Percentiles rank a stretch among this genome's conserved stretches.
These are phyloP conservation scores for Myochromella boudieri DNA, from an alignment of 768 basidiomycete species.

Conservation along the genomic window DNA sequence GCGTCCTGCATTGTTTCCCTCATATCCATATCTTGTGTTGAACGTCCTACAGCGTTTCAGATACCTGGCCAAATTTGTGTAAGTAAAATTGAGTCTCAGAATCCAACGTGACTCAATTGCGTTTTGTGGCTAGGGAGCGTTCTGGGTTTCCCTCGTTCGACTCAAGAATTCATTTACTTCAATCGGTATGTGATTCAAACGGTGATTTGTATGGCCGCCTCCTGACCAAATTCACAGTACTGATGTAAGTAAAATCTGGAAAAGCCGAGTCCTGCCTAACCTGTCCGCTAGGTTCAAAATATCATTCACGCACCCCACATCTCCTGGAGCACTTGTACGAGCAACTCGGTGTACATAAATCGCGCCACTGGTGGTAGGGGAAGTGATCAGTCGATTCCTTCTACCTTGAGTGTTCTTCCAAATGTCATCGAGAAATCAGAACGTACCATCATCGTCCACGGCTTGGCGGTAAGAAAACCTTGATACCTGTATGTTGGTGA, in stretches of 20 bases:
- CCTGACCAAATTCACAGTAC: conserved; percentile 22
- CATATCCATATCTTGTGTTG: background rate
- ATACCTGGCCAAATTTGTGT: conserved; percentile 52
- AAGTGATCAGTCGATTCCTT: conserved; percentile 55
- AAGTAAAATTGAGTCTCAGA: conserved; percentile 13
- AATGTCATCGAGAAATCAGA: conserved; percentile 71
- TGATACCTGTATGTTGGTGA: background rate
- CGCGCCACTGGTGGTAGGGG: conserved; percentile 33
- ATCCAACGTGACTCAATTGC: no score
- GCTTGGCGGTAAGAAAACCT: conserved; percentile 50
- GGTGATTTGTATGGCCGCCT: background rate
- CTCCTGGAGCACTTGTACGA: conserved; percentile 55
- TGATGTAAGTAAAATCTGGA: conserved; percentile 28
- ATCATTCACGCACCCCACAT: conserved; percentile 68
- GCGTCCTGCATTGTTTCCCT: conserved; percentile 2
- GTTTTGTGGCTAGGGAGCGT: conserved; percentile 44
- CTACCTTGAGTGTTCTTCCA: conserved; percentile 62
- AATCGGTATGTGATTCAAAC: conserved; percentile 35
- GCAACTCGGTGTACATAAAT: conserved; percentile 52
- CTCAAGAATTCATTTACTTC: conserved; percentile 56
- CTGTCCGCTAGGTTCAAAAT: conserved; percentile 35
- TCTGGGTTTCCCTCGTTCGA: conserved; percentile 66
- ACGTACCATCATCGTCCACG: conserved; percentile 65
- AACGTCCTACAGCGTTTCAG: conserved; percentile 37
- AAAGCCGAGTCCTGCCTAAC: background rate